Evolutionary conservation across 2,329 filamentous ascomycete genomes (phyloP).

Genomic region (Thermoascus crustaceus): DNA sequence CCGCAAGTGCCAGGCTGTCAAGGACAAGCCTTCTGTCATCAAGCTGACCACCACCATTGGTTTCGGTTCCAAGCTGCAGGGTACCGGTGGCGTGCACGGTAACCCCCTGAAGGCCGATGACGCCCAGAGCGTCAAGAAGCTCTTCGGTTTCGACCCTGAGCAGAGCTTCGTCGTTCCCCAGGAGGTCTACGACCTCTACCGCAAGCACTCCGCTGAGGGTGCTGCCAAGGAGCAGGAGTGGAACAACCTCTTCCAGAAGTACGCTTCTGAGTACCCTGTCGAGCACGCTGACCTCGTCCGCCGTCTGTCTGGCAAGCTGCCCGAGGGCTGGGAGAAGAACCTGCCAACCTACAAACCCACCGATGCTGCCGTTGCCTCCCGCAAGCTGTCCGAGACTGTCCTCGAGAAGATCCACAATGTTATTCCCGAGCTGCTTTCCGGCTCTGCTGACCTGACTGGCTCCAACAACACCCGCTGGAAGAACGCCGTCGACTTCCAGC

Average conservation of each 20-base stretch:
- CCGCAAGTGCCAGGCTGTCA: constrained; percentile 74
- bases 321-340: constrained; percentile 91
- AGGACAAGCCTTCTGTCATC: constrained; percentile 94
- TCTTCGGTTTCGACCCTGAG: constrained; percentile 93
- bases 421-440: constrained; percentile 86
- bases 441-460: constrained; percentile 94
- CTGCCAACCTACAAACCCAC: constrained; percentile 83
- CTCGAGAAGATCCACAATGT: constrained; percentile 76
- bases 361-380: constrained; percentile 78
- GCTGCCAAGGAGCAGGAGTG: constrained; percentile 88
- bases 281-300: constrained; percentile 75
- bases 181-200: constrained; percentile 85
- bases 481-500: constrained; percentile 94
- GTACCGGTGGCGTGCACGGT: constrained; percentile 92
- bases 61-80: constrained; percentile 86
- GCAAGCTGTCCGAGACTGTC: constrained; percentile 93
- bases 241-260: constrained; percentile 88
- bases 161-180: constrained; percentile 89
- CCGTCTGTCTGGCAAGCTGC: constrained; percentile 72
- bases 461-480: constrained; percentile 99
- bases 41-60: constrained; percentile 96
- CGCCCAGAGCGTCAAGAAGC: constrained; percentile 83
- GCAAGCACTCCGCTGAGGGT: constrained; percentile 76
- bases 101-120: constrained; percentile 93
- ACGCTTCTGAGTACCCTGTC: constrained; percentile 65